These are phyloP conservation scores for Pelargonium myrrhifolium DNA, from an alignment of 441 rosid genomes.

Conservation along the genomic window DNA sequence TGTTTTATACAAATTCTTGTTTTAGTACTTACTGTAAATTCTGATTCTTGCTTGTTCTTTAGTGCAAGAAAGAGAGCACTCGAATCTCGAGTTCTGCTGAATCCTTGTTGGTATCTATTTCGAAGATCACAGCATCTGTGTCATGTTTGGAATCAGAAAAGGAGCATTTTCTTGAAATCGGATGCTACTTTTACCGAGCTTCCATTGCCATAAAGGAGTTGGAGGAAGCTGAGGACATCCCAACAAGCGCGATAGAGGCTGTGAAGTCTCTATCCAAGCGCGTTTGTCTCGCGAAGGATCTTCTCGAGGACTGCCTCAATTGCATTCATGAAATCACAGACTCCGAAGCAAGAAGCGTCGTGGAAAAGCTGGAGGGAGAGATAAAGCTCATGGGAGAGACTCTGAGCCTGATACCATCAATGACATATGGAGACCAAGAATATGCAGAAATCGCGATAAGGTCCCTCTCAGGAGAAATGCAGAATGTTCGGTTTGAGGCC, in stretches of 20 bases:
- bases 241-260: slow-evolving; percentile 36
- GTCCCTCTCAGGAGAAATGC: slow-evolving; percentile 65
- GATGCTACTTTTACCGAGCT: slow-evolving; percentile 61
- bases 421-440: slow-evolving; percentile 39
- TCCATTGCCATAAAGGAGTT: slow-evolving; percentile 62
- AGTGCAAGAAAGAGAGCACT: slow-evolving; percentile 35
- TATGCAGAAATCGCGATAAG: slow-evolving; percentile 50
- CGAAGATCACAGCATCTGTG: slow-evolving; percentile 41
- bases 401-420: slow-evolving; percentile 54
- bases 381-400: slow-evolving; percentile 49
- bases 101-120: slow-evolving; percentile 44
- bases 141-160: slow-evolving; percentile 30
- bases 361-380: slow-evolving; percentile 37
- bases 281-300: slow-evolving; percentile 39
- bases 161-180: slow-evolving; percentile 40
- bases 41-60: slow-evolving; percentile 14
- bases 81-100: slow-evolving; percentile 26
- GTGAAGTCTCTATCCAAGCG: slow-evolving; percentile 42
- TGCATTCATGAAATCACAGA: slow-evolving; percentile 24
- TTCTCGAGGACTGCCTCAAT: slow-evolving; percentile 28
- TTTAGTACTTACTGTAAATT: background rate
- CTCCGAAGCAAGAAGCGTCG: slow-evolving; percentile 32
- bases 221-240: slow-evolving; percentile 32
- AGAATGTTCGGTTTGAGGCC: slow-evolving; percentile 32
- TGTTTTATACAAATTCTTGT: background rate